Base-by-base conservation (phyloP, 306 rosid genomes). In the Adenanthera pavonina region DNA sequence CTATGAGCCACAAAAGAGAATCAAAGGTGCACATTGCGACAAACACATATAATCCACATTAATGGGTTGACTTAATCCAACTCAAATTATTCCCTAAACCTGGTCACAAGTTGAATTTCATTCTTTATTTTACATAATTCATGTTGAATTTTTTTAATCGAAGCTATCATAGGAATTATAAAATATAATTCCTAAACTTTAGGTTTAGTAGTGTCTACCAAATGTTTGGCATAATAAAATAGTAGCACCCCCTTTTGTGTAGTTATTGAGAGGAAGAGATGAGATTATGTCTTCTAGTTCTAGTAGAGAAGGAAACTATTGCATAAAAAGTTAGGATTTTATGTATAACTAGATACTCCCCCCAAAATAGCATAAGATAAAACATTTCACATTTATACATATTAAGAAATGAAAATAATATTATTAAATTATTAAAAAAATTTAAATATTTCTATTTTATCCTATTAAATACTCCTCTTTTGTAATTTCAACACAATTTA, bases 51-150 rank as follows among this genome's bases (percentile, higher is more conserved):
- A n/a, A 61, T 44, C 49, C 75, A 61, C 70, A 80, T 78, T 15
- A 36, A 51, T 74, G 76, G 72, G 70, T 82, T 78, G 86, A 82
- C 88, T 75, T 51, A 38, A 85, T 81, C 83, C 5, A 57, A 81
- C 10, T 65, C 54, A 54, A 47, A 66, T 52, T 81, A 3, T 82
- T 41, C 25, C 52, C 48, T 7, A 62, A 74, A 73, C 69, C n/a
- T 30, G 9, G 41, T 33, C 68, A 4, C 8, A 33, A 33, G 14
- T 66, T 38, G 0, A 66, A 13, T 66, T 66, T 38, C 48, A 16
- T 16, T 66, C 16, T 66, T 38, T 38, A 16, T 38, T 36, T 7
- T 36, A 19, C 13, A 16, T 40, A 15, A 13, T 6, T 13, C 9
- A 64, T 62, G 20, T 34, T 64, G 5, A 35, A 2, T 14, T 62